Evolutionary conservation across 331 rosid genomes (phyloP), one percentile per base, ranked within the genome.

Genomic region (Ulmus americana): DNA sequence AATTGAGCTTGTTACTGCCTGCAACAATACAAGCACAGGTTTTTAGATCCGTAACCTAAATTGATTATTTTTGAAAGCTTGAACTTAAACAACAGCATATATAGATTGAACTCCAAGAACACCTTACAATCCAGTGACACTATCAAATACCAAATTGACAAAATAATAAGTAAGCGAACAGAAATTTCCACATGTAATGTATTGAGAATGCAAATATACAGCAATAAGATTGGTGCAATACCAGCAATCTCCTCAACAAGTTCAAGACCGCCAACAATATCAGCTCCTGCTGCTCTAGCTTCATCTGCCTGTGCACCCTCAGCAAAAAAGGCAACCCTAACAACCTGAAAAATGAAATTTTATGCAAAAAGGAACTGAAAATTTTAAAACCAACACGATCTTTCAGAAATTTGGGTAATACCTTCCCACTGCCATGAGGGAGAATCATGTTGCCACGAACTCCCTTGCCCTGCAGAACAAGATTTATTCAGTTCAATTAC

Each of bases 231-330:
- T 45, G 55, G 72, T 68, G 75, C 77, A 61, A 78, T 92, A 94
- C 98, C 84, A 20, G 95, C 97, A 83, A 94, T 81, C 80, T 94
- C 91, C 79, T 82, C 90, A 16, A 94, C 83, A 54, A 94, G 98
- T 68, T 94, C 98, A 72, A 78, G 72, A 39, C 97, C 98, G 13
- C 98, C 98, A 66, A 94, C 98, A 70, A 94, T 84, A 84, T 94
- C 95, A n/a, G 95, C 98, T 73, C 97, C 98, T 39, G 95, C 95
- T 64, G 90, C 97, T 84, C 88, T 87, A 52, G 98, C 98, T 80
- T 94, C 98, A 51, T 94, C 97, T 48, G 98, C 98, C 42, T 89
- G 97, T 48, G 86, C 76, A 61, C 95, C 98, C 82, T 94, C 90
- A 75, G 98, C 98, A 90, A 94, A 94, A 80, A 87, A 91, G 68